Conservation (phyloP, 2,329 filamentous ascomycete species). For the Amylocarpus encephaloides region DNA sequence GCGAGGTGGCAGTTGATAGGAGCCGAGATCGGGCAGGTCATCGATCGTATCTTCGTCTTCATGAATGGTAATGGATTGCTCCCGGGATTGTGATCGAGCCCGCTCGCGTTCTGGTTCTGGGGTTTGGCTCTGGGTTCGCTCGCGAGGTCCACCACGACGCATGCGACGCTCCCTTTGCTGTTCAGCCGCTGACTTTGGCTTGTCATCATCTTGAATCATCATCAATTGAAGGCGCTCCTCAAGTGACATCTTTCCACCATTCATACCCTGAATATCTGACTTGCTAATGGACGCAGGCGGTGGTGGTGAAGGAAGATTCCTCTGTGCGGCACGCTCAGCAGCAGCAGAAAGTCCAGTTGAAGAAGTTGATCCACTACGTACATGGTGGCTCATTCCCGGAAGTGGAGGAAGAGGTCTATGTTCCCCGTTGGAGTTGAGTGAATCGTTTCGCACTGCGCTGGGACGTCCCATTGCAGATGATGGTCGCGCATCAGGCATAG, state of each 20-base stretch:
- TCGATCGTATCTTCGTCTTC: constrained; percentile 55
- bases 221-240: constrained; percentile 83
- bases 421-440: constrained; percentile 70
- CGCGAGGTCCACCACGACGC: constrained; percentile 51
- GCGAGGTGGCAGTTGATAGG: constrained; percentile 63
- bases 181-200: constrained; percentile 53
- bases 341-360: constrained; percentile 62
- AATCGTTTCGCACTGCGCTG: constrained; percentile 60
- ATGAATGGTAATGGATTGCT: constrained; percentile 33
- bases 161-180: constrained; percentile 64
- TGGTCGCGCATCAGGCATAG: constrained; percentile 48
- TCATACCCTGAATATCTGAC: constrained; percentile 70
- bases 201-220: constrained; percentile 69
- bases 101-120: constrained; percentile 19
- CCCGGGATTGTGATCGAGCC: constrained; percentile 6
- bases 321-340: constrained; percentile 64
- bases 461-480: constrained; percentile 38
- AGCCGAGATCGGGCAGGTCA: constrained; percentile 51
- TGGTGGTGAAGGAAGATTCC: constrained; percentile 68
- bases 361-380: constrained; percentile 43
- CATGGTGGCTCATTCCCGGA: constrained; percentile 51
- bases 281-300: constrained; percentile 62
- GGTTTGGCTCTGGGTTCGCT: constrained; percentile 34
- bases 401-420: constrained; percentile 82
- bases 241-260: constrained; percentile 69